phyloP scores from a whole-genome alignment of 23 red algal genomes.

The Pyropia haitanensis region DNA sequence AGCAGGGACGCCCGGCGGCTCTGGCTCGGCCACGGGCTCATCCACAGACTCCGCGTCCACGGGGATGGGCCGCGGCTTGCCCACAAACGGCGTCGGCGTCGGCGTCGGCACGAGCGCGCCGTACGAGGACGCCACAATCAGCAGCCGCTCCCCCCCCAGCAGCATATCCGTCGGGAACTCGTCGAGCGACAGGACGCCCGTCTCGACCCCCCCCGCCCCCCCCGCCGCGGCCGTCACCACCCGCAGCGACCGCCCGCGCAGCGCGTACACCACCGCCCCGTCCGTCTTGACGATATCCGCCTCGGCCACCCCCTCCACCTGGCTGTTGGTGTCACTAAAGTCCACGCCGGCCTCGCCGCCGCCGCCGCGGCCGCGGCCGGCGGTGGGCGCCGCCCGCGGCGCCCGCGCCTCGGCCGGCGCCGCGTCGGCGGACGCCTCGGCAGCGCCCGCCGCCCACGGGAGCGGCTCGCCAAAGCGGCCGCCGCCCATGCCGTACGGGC shows the following conservation, averaged over 20 bases:
- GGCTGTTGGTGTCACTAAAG: conserved; percentile 37
- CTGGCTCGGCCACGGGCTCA: too few species aligned
- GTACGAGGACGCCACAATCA: conserved; percentile 4
- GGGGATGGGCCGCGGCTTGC: not conserved
- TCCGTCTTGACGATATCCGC: conserved; percentile 60
- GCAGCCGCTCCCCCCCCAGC: conserved; percentile 19
- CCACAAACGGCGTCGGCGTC: not conserved
- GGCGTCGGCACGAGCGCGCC: not conserved
- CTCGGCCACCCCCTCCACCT: conserved; percentile 39
- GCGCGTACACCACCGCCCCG: conserved; percentile 17
- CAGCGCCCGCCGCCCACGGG: not conserved
- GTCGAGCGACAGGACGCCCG: conserved; percentile 13
- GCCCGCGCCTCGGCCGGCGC: not conserved
- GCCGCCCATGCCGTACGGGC: conserved; percentile 8
- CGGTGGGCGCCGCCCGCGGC: not conserved
- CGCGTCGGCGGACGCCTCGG: not conserved
- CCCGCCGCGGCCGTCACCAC: conserved; percentile 8
- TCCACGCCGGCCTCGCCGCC: conserved; percentile 14
- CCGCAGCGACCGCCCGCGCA: conserved; percentile 26
- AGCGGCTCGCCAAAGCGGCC: not conserved
- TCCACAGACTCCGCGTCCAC: not conserved
- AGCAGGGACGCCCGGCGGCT: too few species aligned
- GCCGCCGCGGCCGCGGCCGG: not conserved
- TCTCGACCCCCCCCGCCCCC: conserved; percentile 1
- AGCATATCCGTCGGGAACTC: conserved; percentile 30